Percentiles rank a stretch among this genome's conserved stretches.
phyloP scores from a whole-genome alignment of 108 stramenopile species.

The Aurantiochytrium sp. region DNA sequence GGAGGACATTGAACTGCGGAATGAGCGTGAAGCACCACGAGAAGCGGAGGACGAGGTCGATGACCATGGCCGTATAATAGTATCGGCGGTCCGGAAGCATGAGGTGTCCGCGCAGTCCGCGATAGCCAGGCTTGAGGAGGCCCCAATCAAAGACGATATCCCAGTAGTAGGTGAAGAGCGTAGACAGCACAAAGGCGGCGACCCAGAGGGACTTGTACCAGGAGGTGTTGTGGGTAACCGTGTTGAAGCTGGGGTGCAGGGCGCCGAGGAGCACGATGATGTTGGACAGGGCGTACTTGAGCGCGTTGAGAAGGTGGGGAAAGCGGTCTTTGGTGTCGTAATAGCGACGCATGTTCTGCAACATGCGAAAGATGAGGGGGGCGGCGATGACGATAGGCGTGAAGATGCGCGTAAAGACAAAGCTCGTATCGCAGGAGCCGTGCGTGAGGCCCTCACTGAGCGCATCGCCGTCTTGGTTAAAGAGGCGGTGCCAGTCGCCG shows the following conservation, averaged over 20 bases:
- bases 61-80: neutral
- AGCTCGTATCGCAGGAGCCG: neutral
- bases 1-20: neutral
- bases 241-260: neutral
- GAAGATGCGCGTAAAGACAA: neutral
- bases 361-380: neutral
- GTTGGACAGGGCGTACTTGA: neutral
- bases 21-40: slow-evolving; percentile 19
- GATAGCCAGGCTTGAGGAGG: neutral
- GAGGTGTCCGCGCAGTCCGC: neutral
- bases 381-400: neutral
- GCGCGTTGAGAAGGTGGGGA: neutral
- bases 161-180: neutral
- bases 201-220: neutral
- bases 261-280: neutral
- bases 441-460: neutral
- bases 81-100: neutral
- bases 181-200: neutral
- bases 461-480: neutral
- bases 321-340: neutral
- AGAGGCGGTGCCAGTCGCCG: slow-evolving; percentile 16
- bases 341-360: slow-evolving; percentile 22
- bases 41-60: neutral
- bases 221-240: neutral
- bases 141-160: neutral